Conservation (phyloP, 2,329 filamentous ascomycete genomes). For the Aureobasidium sp. region DNA sequence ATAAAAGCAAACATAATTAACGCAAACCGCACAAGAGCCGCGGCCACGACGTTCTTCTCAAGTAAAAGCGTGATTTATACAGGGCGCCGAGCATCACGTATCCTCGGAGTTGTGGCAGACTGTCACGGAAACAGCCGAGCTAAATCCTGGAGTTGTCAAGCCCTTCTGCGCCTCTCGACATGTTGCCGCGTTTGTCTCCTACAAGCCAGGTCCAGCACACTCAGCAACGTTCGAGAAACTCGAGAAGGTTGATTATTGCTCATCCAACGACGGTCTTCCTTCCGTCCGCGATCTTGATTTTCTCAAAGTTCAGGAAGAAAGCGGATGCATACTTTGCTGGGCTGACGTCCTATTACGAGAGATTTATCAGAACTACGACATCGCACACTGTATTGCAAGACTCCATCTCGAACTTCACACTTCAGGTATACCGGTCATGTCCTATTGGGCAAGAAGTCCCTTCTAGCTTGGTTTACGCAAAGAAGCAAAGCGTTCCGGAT, state of each 20-base stretch:
- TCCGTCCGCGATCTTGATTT: not conserved
- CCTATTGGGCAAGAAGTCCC: not conserved
- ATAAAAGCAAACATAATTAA: constrained; percentile 7
- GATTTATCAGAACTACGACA: constrained; percentile 7
- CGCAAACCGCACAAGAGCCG: constrained; percentile 1
- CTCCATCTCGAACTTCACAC: not conserved
- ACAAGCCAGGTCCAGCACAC: not conserved
- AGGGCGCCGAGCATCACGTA: not conserved
- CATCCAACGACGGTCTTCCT: not conserved
- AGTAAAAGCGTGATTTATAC: constrained; percentile 6
- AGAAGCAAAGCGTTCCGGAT: not conserved
- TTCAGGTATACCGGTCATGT: not conserved
- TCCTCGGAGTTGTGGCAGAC: not conserved
- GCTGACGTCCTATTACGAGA: constrained; percentile 13
- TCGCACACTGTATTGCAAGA: not conserved
- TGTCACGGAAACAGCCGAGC: not conserved
- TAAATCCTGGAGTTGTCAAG: not conserved
- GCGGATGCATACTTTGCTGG: constrained; percentile 6
- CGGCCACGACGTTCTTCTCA: not conserved
- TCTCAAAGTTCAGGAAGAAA: not conserved
- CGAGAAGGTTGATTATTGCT: not conserved
- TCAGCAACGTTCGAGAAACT: not conserved
- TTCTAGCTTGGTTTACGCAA: not conserved
- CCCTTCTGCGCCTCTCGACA: not conserved
- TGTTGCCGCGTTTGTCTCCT: not conserved